Conservation (phyloP, 2,329 filamentous ascomycete species). For the Simplicillium sp. region DNA sequence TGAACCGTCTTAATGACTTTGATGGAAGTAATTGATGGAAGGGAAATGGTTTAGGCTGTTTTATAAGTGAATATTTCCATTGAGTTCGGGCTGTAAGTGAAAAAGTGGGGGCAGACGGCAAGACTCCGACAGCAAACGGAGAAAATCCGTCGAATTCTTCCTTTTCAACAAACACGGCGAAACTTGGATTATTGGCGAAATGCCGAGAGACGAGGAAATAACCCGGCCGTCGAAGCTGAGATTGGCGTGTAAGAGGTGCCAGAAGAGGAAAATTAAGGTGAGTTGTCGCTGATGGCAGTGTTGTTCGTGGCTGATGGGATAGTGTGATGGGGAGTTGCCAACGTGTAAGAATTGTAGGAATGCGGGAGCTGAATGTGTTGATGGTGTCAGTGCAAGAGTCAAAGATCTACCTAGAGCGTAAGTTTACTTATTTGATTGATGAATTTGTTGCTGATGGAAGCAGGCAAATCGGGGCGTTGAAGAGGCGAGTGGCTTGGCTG, state of each 20-base stretch:
- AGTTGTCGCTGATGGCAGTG: not conserved
- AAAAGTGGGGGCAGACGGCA: too few relatives aligned
- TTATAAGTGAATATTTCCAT: too few relatives aligned
- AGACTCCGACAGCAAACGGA: too few relatives aligned
- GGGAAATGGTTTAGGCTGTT: too few relatives aligned
- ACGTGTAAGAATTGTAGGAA: slow-evolving; percentile 33
- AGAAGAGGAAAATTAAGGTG: not conserved
- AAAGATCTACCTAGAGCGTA: slow-evolving; percentile 32
- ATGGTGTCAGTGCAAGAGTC: slow-evolving; percentile 30
- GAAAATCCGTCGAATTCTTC: too few relatives aligned
- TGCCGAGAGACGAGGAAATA: too few relatives aligned
- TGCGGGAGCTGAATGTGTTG: slow-evolving; percentile 28
- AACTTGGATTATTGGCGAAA: too few relatives aligned
- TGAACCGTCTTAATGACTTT: slow-evolving; percentile 2
- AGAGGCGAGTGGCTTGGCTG: slow-evolving; percentile 32
- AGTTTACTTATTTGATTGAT: slow-evolving; percentile 2
- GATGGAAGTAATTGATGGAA: not conserved
- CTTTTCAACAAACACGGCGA: too few relatives aligned
- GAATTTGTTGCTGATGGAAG: not conserved
- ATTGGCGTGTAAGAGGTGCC: too few relatives aligned
- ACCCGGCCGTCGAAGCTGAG: too few relatives aligned
- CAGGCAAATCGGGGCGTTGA: slow-evolving; percentile 21
- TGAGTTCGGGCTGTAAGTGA: too few relatives aligned
- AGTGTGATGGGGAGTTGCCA: slow-evolving; percentile 35
- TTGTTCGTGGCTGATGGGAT: not conserved